phyloP scores from a whole-genome alignment of 441 rosid species.

The Pelargonium citronellum region DNA sequence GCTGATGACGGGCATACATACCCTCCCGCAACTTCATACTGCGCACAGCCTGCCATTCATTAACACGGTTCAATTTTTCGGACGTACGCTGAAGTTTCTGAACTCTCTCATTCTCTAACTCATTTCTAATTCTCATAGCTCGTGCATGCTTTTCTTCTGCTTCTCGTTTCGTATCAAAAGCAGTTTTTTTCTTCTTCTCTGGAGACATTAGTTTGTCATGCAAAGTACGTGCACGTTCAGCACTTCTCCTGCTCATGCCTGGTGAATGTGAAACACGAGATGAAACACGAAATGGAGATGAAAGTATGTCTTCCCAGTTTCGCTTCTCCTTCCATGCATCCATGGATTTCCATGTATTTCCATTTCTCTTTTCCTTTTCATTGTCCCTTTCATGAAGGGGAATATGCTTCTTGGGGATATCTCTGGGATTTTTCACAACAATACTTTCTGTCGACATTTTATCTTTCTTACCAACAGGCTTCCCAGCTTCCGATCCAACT shows the following conservation, averaged over 20 bases:
- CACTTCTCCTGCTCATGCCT: slow-evolving; percentile 62
- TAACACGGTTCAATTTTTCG: slow-evolving; percentile 68
- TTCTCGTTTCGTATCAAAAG: slow-evolving; percentile 61
- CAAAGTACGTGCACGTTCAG: slow-evolving; percentile 61
- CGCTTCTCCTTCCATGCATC: slow-evolving; percentile 87
- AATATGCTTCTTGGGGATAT: slow-evolving; percentile 37
- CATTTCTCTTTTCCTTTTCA: slow-evolving; percentile 42
- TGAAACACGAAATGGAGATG: slow-evolving; percentile 58
- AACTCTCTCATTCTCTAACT: slow-evolving; percentile 71
- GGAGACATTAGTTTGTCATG: slow-evolving; percentile 73
- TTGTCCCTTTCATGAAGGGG: slow-evolving; percentile 45
- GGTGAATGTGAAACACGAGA: slow-evolving; percentile 64
- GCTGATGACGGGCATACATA: slow-evolving; percentile 75
- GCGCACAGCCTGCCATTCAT: slow-evolving; percentile 81
- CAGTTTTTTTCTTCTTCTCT: slow-evolving; percentile 74
- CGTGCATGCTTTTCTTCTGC: slow-evolving; percentile 78
- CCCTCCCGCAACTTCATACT: slow-evolving; percentile 67
- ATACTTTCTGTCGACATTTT: slow-evolving; percentile 30
- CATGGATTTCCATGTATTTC: slow-evolving; percentile 53
- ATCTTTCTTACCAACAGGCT: slow-evolving; percentile 40
- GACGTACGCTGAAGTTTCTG: slow-evolving; percentile 77
- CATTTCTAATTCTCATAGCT: slow-evolving; percentile 68
- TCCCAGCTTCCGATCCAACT: slow-evolving; percentile 37
- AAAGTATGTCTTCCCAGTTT: slow-evolving; percentile 72
- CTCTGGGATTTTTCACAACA: slow-evolving; percentile 41